Evolutionary conservation across 768 basidiomycete species (phyloP), one percentile per base, ranked within the genome.

Genomic region (Phylloporus sp.): DNA sequence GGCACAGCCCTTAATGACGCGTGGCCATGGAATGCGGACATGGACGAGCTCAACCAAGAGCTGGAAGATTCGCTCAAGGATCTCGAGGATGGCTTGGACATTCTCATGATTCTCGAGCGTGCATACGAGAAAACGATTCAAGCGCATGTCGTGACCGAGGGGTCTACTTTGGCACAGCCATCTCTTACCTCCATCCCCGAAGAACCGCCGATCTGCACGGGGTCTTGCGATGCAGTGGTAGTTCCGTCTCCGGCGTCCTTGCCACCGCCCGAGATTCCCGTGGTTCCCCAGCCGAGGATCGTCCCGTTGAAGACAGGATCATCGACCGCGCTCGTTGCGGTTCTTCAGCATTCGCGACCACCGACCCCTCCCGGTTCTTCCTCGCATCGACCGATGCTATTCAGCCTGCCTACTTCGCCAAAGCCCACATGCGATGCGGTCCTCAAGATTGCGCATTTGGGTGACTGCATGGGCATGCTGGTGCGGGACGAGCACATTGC

Each of bases 401-500:
- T 62, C 33, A 50, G 55, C 20, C 37, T 57, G 0, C 55, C 60
- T 1, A 14, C 41, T 5, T 35, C 56, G 57, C 69, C 44, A 58
- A 71, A 20, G 64, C 72, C 47, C 60, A 70, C 23, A 52, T 63
- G 70, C 44, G 77, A 78, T 29, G 81, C 84, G 0, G 80, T 87
- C 33, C 76, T 94, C 32, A 79, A 82, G 50, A 82, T 94, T 21
- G 90, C 90, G 0, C 88, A 92, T 55, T 65, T 94, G 8, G 90
- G 91, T 9, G 90, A 94, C 58, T 90, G 90, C 62, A 86, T 86
- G 78, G 83, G 84, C 20, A 85, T 90, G 76, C 75, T 96, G 18
- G 81, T 97, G 17, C 80, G 93, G 3, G 83, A 78, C 6, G 79
- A 86, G 36, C 73, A 80, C 44, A 81, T 96, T 35, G 79, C 82